Evolutionary conservation across 2,329 filamentous ascomycete species (phyloP), one percentile per base, ranked within the genome.

Genomic region (Colletotrichum horii): DNA sequence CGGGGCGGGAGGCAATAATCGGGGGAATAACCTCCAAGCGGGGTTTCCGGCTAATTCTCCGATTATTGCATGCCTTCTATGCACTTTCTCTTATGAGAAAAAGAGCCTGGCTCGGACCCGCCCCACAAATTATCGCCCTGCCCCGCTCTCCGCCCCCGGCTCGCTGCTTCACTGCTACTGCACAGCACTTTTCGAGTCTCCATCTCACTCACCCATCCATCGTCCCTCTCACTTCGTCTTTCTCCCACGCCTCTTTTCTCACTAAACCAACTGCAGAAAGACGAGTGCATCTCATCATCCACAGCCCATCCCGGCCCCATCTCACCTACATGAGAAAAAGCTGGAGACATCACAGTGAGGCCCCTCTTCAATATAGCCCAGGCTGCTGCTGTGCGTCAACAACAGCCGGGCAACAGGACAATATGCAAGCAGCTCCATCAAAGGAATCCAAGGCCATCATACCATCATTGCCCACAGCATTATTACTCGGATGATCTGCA

Each of bases 261-360:
- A 62, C 36, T 62, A 58, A 38, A 43, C 69, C 62, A 52, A 55
- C 32, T 72, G 69, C 55, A 75, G 73, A 22, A 67, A 61, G 14
- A 11, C 12, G 70, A 66, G 22, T 66, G 70, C 56, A 58, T 64
- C 65, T 66, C 70, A 74, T 61, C 43, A 74, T 58, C 48, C 70
- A 71, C 68, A 32, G n/a, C 14, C n/a, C 24, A 64, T 68, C 56
- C 69, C 68, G 22, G 32, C 28, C 56, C 68, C 43, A 52, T 76
- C 74, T 74, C 58, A 76, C 74, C 58, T 34, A 66, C 74, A 76
- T 74, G 65, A 68, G 58, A 58, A 64, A 58, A 30, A 66, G 56
- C 28, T 58, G 64, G 32, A 64, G 62, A 75, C 56, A 19, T 26
- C 55, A 24, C 32, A 30, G 52, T n/a, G 32, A 15, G 55, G 26